Conservation (phyloP, 257 asterid genomes). For the Plectranthus barbatus region DNA sequence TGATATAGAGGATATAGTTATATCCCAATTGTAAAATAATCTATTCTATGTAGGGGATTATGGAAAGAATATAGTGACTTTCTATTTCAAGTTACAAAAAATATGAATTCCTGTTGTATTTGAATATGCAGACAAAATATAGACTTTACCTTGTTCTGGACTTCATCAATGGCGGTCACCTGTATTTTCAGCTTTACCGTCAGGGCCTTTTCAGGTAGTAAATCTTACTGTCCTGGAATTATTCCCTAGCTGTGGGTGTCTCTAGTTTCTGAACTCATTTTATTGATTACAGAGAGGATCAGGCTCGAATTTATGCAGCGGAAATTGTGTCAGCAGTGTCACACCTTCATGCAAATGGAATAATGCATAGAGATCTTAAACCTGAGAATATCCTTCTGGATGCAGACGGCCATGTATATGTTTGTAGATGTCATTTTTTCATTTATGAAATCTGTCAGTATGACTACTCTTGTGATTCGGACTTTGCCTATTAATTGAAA, state of each 20-base stretch:
- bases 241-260: not conserved
- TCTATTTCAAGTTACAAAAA: not conserved
- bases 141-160: slow-evolving; percentile 71
- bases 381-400: slow-evolving; percentile 59
- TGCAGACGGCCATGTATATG: slow-evolving; percentile 67
- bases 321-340: slow-evolving; percentile 57
- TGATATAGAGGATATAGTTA: not conserved
- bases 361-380: slow-evolving; percentile 68
- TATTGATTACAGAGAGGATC: slow-evolving; percentile 44
- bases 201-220: slow-evolving; percentile 67
- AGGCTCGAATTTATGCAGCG: slow-evolving; percentile 51
- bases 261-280: slow-evolving; percentile 3
- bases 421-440: not conserved
- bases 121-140: slow-evolving; percentile 53
- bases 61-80: not conserved
- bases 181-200: slow-evolving; percentile 61
- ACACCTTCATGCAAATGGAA: slow-evolving; percentile 57
- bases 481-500: not conserved
- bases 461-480: not conserved
- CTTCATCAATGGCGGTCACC: slow-evolving; percentile 68
- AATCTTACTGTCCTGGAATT: not conserved
- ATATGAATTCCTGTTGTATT: not conserved
- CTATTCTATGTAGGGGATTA: not conserved
- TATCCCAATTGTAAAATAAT: not conserved
- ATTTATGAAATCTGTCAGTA: not conserved